Evolutionary conservation across 257 asterid species (phyloP), one percentile per base, ranked within the genome.

Genomic region (Salvia hispanica): DNA sequence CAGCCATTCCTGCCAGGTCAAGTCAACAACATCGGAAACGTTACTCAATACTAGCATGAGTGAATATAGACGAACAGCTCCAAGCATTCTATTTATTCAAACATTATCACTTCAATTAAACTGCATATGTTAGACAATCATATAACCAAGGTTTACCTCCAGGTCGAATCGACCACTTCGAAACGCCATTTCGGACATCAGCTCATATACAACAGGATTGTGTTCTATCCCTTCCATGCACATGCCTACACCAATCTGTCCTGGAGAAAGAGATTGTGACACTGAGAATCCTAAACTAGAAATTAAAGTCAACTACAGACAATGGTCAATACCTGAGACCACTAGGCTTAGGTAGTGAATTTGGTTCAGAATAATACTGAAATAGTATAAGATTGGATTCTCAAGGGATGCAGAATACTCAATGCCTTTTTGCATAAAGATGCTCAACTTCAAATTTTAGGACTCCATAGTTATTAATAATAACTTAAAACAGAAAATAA

Each of bases 171-270:
- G 72, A 70, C 78, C 79, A 58, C 85, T 80, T 74, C 90, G 86
- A 81, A 88, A 90, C 48, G 97, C 96, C 99, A 90, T 93, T 83
- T 93, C 99, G 36, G 96, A 77, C 99, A 93, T 93, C 71, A 88
- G 88, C 84, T 93, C 99, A 58, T 81, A 93, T 13, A 88, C 99
- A 37, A 93, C 95, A 12, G 99, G 99, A 77, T 93, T 93, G 0
- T 93, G 96, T 76, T 93, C 99, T 56, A 86, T 90, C 75, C 99
- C 99, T 86, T 93, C 97, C 99, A 93, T 93, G 88, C 99, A 90
- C 97, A 90, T 86, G 57, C 97, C 97, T 42, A 90, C 99, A 64
- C 99, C 99, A 67, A 93, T 72, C 99, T 93, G 83, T 76, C 66
- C 66, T 46, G 72, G 15, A 74, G 72, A 71, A 53, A 69, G 25